Percentiles rank a stretch among this genome's conserved stretches.
phyloP scores from a whole-genome alignment of 345 rosid genomes.

The Euphorbia peplus region DNA sequence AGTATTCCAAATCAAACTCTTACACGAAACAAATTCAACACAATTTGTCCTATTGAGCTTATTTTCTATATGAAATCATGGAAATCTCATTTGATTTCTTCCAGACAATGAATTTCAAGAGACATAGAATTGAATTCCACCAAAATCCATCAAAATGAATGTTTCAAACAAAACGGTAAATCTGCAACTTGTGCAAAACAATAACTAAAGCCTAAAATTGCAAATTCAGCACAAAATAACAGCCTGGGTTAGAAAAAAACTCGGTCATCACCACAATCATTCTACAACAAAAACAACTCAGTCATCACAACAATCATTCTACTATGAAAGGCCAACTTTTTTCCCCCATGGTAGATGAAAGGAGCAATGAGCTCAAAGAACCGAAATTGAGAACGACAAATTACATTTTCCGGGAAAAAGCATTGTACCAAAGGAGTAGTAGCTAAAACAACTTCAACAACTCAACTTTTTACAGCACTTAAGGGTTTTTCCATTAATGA shows the following conservation, averaged over 20 bases:
- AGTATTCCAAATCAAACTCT: too few relatives aligned
- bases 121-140: too few relatives aligned
- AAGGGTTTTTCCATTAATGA: too few relatives aligned
- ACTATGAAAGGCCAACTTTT: neutral
- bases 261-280: neutral
- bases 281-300: neutral
- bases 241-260: neutral
- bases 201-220: neutral
- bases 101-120: too few relatives aligned
- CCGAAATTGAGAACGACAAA: neutral
- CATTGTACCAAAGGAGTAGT: neutral
- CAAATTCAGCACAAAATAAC: slow-evolving; percentile 1
- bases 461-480: neutral
- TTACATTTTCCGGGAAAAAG: neutral
- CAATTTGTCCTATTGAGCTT: too few relatives aligned
- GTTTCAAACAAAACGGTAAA: neutral
- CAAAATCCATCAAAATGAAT: neutral
- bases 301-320: neutral
- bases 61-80: too few relatives aligned
- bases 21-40: too few relatives aligned
- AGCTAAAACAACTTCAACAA: neutral
- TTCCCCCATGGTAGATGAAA: neutral
- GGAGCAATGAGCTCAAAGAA: neutral
- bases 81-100: too few relatives aligned
- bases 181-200: neutral